Base-by-base conservation (phyloP, 345 rosid genomes). In the Syzygium oleosum region DNA sequence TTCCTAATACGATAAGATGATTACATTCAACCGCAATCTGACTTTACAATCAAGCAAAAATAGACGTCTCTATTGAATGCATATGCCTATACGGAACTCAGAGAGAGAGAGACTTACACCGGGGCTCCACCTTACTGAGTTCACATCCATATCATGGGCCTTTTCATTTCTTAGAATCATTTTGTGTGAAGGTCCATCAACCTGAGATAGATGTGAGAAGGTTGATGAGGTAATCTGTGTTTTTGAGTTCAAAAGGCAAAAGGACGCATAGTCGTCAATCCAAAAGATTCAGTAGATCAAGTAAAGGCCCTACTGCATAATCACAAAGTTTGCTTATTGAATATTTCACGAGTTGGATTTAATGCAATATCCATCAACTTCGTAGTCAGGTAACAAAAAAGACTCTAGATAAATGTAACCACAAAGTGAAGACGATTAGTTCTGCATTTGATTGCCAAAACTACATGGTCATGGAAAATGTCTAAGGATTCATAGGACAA, bases 111-210 rank as follows among this genome's bases (percentile, higher is more conserved):
- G 89, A 85, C 98, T 94, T 94, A 96, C 98, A 92, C 93, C 92
- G 8, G 94, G 92, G 86, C 94, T 90, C 99, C 98, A 97, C 53
- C 93, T 97, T 84, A 95, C 98, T 61, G 93, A 93, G 90, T 97
- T 97, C 87, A 97, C 87, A 89, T 96, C 99, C 97, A 94, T 94
- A 53, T 95, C 95, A 89, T 96, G 99, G 54, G 97, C 99, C 92
- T 96, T 97, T 85, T 97, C 95, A 94, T 93, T 94, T 92, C 92
- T 96, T 90, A 94, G 89, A 85, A 95, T 86, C 88, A 95, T 89
- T 88, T 89, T 92, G 87, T 92, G 93, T n/a, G 97, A 94, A 90
- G 96, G 91, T 89, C 89, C 95, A 89, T 90, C 93, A 91, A 91
- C 94, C 99, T 97, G 93, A 85, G 46, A 85, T 51, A 85, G 61